Base-by-base conservation (phyloP, 2,329 filamentous ascomycete genomes). In the Colletotrichum sp. region DNA sequence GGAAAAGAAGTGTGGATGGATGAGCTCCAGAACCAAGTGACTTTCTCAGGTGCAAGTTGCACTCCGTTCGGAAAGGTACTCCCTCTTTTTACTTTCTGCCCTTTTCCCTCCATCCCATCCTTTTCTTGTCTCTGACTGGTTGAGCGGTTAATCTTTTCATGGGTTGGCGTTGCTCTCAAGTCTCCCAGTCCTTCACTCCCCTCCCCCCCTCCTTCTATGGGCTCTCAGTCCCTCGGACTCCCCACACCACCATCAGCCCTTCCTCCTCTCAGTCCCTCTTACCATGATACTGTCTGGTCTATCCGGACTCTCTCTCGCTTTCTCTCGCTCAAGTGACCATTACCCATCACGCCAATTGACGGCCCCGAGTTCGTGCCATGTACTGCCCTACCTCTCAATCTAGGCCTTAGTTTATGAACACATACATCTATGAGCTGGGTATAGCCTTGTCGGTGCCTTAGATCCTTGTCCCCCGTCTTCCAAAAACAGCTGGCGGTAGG, bases 401-500 rank as follows among this genome's bases (percentile, higher is more conserved):
- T 22, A 28, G 60, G 30, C 62, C 58, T 70, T 75, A 65, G 30
- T 65, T 75, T 68, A 36, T 48, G 32, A 73, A 61, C 75, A 70
- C 68, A 70, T 66, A 70, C 76, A 72, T 71, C 66, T 66, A 61
- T 72, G 65, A 78, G 79, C 78, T 77, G 67, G 79, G 78, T 77
- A 77, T 73, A 77, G 75, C 77, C 77, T 77, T 79, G 78, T 76
- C 79, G 76, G 76, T 64, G 60, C 79, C 78, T 80, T 80, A 79
- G 79, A 82, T 77, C 79, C 80, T 80, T 80, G 78, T 78, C 75
- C 79, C 79, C 78, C 80, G 75, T 77, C 76, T 80, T 80, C 80
- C 82, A 80, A 80, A 83, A 82, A 77, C 78, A 80, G 81, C 68
- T 61, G 75, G 70, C 76, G 76, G 79, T 75, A 78, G 78, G 75